phyloP scores from a whole-genome alignment of 805 yeast genomes.

The Candida loeiensis region DNA sequence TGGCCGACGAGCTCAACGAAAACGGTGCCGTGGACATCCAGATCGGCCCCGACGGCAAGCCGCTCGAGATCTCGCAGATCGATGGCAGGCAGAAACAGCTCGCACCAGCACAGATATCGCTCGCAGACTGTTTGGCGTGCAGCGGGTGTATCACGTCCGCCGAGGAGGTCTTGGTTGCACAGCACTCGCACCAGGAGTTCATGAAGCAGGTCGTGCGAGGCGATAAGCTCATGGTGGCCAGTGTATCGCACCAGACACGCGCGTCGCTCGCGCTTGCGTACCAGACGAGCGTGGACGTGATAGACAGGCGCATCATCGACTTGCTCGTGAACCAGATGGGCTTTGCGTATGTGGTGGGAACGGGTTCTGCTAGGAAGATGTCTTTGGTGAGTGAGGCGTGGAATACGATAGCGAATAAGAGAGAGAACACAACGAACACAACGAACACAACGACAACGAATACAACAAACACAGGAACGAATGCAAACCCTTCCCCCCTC shows the following conservation, averaged over 20 bases:
- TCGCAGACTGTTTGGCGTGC: slow-evolving; percentile 94
- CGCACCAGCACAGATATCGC: slow-evolving; percentile 79
- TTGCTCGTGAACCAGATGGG: slow-evolving; percentile 61
- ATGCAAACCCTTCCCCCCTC: slow-evolving; percentile 36
- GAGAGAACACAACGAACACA: no score
- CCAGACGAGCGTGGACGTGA: slow-evolving; percentile 45
- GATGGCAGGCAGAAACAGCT: slow-evolving; percentile 51
- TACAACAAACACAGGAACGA: neutral
- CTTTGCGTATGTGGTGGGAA: slow-evolving; percentile 74
- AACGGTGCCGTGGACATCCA: slow-evolving; percentile 51
- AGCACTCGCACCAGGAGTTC: slow-evolving; percentile 83
- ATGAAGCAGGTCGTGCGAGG: slow-evolving; percentile 48
- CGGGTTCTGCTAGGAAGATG: slow-evolving; percentile 74
- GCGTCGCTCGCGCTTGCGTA: slow-evolving; percentile 75
- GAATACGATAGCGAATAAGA: slow-evolving; percentile 47
- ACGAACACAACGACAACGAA: neutral
- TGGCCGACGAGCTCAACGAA: slow-evolving; percentile 21
- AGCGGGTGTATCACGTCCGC: slow-evolving; percentile 96
- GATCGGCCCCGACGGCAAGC: slow-evolving; percentile 54
- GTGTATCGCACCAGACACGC: slow-evolving; percentile 83
- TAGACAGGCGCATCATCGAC: slow-evolving; percentile 57
- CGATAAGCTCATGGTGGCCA: slow-evolving; percentile 57
- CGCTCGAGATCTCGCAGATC: slow-evolving; percentile 64
- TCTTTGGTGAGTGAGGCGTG: slow-evolving; percentile 46
- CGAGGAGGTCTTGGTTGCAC: slow-evolving; percentile 88